A percentile compares a stretch with the other conserved stretches of the same genome.
Evolutionary conservation across 257 asterid genomes (phyloP).

Genomic region (Linaria vulgaris): DNA sequence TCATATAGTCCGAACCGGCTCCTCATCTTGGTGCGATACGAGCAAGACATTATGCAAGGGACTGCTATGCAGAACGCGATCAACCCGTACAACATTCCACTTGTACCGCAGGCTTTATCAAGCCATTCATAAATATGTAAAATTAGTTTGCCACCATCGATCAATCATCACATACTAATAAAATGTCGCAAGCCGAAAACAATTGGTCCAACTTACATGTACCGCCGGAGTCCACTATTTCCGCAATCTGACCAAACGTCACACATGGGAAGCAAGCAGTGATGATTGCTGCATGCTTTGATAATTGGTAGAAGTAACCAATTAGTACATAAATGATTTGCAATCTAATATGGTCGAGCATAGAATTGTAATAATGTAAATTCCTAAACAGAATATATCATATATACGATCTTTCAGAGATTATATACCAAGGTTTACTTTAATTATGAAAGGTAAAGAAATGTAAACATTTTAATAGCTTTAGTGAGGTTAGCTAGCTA

Average conservation of each 20-base stretch:
- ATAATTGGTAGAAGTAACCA: not conserved
- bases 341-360: no score
- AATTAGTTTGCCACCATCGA: not conserved
- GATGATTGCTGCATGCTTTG: conserved; percentile 3
- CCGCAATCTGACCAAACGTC: conserved; percentile 71
- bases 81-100: conserved; percentile 46
- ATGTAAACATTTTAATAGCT: no score
- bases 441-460: no score
- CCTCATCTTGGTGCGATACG: conserved; percentile 62
- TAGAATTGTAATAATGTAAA: no score
- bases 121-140: not conserved
- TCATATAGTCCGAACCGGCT: conserved; percentile 47
- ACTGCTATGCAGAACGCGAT: conserved; percentile 41
- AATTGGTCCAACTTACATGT: conserved; percentile 40
- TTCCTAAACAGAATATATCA: no score
- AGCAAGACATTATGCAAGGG: conserved; percentile 68
- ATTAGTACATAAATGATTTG: not conserved
- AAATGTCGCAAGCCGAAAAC: not conserved
- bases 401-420: no score
- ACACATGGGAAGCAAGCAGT: conserved; percentile 43
- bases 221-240: conserved; percentile 60
- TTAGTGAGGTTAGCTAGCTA: no score
- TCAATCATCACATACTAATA: no score
- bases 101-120: conserved; percentile 52
- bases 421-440: no score